Base-by-base conservation (phyloP, 116 monocot genomes). In the Papilionanthe hybrid region DNA sequence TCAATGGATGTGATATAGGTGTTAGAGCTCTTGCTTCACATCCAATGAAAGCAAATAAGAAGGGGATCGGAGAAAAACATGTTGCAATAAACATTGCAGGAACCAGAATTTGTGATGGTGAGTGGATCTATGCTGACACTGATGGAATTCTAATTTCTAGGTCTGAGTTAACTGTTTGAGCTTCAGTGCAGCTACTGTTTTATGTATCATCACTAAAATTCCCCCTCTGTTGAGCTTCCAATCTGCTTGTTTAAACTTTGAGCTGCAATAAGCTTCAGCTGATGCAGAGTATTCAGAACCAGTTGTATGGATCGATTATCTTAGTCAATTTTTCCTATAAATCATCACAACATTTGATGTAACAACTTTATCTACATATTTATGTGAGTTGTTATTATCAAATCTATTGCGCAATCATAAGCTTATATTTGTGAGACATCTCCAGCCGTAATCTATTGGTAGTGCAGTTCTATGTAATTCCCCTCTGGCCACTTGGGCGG, bases 101-200 rank as follows among this genome's bases (percentile, higher is more conserved):
- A 63, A 83, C 85, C 1, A 90, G 90, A 55, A 90, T 90, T 30
- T 87, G 81, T 28, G 87, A 90, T 77, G 90, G 90, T 15, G 90
- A 90, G 85, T 90, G 90, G 90, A 83, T 90, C 30, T 87, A 90
- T 55, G 90, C 90, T 7, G 90, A 90, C 45, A 85, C 81, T 7
- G 90, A 90, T 69, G 90, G 90, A 8, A 85, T 87, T 78, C 79
- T 90, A 1, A 58, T 90, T 23, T 90, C 90, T 1, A 82, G 69
- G 80, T 79, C 85, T 10, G 90, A 90, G 53, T 77, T 90, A 22
- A 80, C 81, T 65, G 77, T 90, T 55, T 90, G 78, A 84, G 37
- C 71, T 37, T 20, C 9, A n/a, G 6, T 60, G 20, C 69, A 30
- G 29, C 32, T 13, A 7, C 69, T 37, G 7, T 18, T 17, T 37